Evolutionary conservation across 2,329 filamentous ascomycete genomes (phyloP), one percentile per base, ranked within the genome.

Genomic region (Aureobasidium sp.): DNA sequence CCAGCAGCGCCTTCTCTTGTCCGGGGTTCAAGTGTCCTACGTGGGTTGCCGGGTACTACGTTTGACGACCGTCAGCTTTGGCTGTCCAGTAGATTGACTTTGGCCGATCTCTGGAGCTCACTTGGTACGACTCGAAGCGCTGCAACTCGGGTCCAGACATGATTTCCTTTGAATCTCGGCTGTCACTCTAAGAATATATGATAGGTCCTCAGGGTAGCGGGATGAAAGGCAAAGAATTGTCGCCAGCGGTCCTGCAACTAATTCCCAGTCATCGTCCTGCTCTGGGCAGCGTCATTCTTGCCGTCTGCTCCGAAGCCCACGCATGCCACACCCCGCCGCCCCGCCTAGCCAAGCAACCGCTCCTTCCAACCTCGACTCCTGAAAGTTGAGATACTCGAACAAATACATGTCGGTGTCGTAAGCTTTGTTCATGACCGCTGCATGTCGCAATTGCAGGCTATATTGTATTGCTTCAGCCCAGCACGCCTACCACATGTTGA

Each of bases 41-140:
- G 77, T 97, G 94, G n/a, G 93, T 94, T 56, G 87, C 82, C 2
- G 92, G 92, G 78, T 92, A 95, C 74, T 85, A 65, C 18, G 60
- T 54, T 40, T n/a, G n/a, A 40, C 20, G 56, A n/a, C n/a, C 23
- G 45, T 67, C 53, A 67, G 54, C 60, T 29, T 31, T 29, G 18
- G 27, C 25, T 33, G 38, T n/a, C 25, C 10, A 15, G 13, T 31
- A 6, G 23, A 33, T 58, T 27, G 18, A 42, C 36, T 42, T 56
- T 18, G 53, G 53, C 53, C 7, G 10, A n/a, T 43, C 9, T 27
- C n/a, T n/a, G 29, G 47, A 40, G 38, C 69, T 59, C 67, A 74
- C 73, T 67, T 73, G 72, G 68, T 71, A 75, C 18, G 74, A 75
- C 40, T 75, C 71, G 51, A 72, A 68, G 31, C 73, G 71, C 64